Evolutionary conservation across 75 land plant species (phyloP).

Genomic region (Sequoiadendron giganteum): DNA sequence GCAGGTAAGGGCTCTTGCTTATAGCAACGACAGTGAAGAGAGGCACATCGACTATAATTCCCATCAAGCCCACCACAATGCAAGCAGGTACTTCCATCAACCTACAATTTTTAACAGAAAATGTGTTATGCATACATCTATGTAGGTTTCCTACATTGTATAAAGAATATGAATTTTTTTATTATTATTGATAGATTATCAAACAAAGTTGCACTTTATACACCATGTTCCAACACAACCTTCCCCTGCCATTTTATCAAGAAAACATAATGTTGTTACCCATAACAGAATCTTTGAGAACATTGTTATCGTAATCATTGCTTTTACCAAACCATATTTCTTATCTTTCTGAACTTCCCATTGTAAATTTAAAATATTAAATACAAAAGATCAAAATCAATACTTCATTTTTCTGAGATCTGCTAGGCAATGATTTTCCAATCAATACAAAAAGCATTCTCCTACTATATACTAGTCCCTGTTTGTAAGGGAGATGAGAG

Average conservation of each 20-base stretch:
- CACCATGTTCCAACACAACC: background rate
- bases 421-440: background rate
- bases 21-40: conserved; percentile 62
- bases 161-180: background rate
- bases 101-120: conserved; percentile 28
- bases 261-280: background rate
- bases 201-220: background rate
- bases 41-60: conserved; percentile 74
- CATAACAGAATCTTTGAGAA: background rate
- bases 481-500: background rate
- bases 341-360: background rate
- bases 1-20: conserved; percentile 76
- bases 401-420: background rate
- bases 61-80: conserved; percentile 65
- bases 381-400: background rate
- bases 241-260: background rate
- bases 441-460: background rate
- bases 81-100: conserved; percentile 67
- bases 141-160: background rate
- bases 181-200: background rate
- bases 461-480: background rate
- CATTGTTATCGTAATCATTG: background rate
- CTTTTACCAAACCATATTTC: background rate
- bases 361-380: background rate
- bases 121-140: background rate